A percentile compares a stretch with the other conserved stretches of the same genome.
phyloP scores from a whole-genome alignment of 202 grass and related monocot species.

The Tripidium arundinaceum region DNA sequence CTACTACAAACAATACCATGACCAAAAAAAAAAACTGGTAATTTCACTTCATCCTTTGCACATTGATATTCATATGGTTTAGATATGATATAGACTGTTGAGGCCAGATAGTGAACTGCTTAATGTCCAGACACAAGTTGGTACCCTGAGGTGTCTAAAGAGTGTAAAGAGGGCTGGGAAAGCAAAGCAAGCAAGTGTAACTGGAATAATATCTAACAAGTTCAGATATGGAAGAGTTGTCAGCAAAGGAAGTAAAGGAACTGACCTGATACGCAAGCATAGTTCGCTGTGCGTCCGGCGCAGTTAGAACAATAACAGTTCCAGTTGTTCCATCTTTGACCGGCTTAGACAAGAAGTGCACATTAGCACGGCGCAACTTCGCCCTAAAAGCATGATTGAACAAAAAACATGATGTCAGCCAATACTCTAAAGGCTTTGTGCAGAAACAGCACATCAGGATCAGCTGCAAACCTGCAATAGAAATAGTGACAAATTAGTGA shows the following conservation, averaged over 20 bases:
- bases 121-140: neutral
- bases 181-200: neutral
- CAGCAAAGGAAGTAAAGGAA: conserved; percentile 28
- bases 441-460: conserved; percentile 7
- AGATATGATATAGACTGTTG: neutral
- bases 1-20: neutral
- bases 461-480: neutral
- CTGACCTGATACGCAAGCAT: conserved; percentile 96
- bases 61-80: neutral
- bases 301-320: conserved; percentile 95
- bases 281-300: conserved; percentile 88
- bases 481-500: neutral
- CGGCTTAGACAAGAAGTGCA: conserved; percentile 84
- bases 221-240: neutral
- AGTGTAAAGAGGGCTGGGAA: neutral
- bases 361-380: conserved; percentile 79
- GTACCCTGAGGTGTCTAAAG: neutral
- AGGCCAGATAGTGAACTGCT: neutral
- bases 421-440: neutral
- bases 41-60: neutral
- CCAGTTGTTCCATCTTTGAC: conserved; percentile 87
- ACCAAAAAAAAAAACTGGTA: no score
- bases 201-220: neutral
- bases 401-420: conserved; percentile 15
- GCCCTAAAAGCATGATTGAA: conserved; percentile 32